Evolutionary conservation across 2,329 filamentous ascomycete species (phyloP).

Genomic region (Colletotrichum tropicale): DNA sequence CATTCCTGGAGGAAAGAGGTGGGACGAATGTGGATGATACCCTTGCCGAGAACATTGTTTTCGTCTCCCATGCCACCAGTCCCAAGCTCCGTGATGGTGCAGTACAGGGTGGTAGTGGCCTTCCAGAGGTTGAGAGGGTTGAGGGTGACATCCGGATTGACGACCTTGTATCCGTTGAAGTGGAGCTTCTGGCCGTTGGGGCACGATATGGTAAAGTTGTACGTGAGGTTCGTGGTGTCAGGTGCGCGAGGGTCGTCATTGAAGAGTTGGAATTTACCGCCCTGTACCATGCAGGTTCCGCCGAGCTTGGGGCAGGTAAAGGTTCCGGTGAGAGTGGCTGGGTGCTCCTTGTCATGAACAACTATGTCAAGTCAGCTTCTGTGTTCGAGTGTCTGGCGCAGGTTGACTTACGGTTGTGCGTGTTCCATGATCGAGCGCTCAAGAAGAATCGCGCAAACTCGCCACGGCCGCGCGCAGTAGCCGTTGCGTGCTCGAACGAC

Average conservation of each 20-base stretch:
- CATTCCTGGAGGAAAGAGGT: constrained; percentile 60
- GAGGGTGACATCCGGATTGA: constrained; percentile 64
- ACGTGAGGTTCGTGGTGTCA: constrained; percentile 64
- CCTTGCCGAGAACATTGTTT: constrained; percentile 57
- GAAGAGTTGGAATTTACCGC: constrained; percentile 65
- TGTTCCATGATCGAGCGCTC: constrained; percentile 61
- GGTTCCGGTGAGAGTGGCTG: constrained; percentile 61
- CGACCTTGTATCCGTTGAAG: constrained; percentile 67
- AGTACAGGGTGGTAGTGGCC: constrained; percentile 66
- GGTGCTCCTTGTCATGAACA: constrained; percentile 51
- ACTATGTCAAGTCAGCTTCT: constrained; percentile 33
- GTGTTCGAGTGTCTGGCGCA: accelerated
- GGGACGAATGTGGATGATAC: constrained; percentile 61
- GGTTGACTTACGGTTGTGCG: constrained; percentile 27
- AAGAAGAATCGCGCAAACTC: constrained; percentile 64
- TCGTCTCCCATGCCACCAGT: constrained; percentile 29
- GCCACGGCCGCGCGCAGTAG: constrained; percentile 54
- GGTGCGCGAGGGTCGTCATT: constrained; percentile 55
- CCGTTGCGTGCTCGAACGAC: constrained; percentile 57
- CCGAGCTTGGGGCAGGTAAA: constrained; percentile 59
- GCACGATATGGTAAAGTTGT: constrained; percentile 65
- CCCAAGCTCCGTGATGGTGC: constrained; percentile 54
- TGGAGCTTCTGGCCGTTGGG: constrained; percentile 55
- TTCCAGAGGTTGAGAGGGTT: constrained; percentile 62
- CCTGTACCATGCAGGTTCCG: constrained; percentile 64